Conservation (phyloP, 257 asterid species). For the Fraxinus americana region DNA sequence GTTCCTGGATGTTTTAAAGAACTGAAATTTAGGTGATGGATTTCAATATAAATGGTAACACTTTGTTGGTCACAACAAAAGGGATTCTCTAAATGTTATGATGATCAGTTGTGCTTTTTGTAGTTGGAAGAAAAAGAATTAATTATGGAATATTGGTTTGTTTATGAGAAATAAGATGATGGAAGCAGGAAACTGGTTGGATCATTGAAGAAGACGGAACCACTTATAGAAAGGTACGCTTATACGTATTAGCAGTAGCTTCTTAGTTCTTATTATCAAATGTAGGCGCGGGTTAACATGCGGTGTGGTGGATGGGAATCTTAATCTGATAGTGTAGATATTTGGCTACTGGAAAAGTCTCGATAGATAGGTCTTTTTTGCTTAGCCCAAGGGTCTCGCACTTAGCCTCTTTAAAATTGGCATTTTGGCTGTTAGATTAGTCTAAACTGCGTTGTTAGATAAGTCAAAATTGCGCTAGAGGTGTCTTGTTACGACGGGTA, state of each 20-base stretch:
- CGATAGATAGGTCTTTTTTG: neutral
- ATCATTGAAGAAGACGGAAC: conserved; percentile 90
- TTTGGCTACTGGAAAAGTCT: neutral
- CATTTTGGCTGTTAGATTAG: neutral
- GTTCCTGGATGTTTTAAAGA: too few species aligned
- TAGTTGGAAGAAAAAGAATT: too few species aligned
- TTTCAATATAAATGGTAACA: too few species aligned
- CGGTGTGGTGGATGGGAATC: neutral
- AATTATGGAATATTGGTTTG: too few species aligned
- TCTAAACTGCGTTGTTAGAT: too few species aligned
- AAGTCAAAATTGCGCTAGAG: conserved; percentile 40
- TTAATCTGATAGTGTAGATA: conserved; percentile 20
- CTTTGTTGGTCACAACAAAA: too few species aligned
- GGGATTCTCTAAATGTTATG: too few species aligned
- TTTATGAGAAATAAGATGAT: too few species aligned
- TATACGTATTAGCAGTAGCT: conserved; percentile 3
- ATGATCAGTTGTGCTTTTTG: too few species aligned
- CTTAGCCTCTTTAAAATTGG: neutral
- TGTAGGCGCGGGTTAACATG: conserved; percentile 1
- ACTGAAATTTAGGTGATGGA: too few species aligned
- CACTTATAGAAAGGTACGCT: conserved; percentile 75
- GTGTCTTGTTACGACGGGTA: conserved; percentile 27
- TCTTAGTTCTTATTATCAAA: neutral
- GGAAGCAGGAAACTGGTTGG: conserved; percentile 78
- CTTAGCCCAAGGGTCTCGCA: neutral